Base-by-base conservation (phyloP, 176 grass and related monocot genomes). In the Oryza punctata region DNA sequence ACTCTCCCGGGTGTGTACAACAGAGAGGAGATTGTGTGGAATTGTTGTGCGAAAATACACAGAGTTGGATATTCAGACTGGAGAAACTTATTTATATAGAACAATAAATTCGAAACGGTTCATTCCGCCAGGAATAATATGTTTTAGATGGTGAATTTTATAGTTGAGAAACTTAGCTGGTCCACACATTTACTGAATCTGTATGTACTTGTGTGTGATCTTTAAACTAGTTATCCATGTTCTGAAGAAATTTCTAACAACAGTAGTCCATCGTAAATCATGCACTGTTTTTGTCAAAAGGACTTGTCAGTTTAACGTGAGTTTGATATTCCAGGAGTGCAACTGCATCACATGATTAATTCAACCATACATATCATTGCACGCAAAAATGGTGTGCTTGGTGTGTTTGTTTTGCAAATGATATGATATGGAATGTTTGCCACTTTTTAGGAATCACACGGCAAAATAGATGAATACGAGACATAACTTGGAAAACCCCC, bases 281-380 rank as follows among this genome's bases (percentile, higher is more conserved):
- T 82, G 54, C n/a, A 76, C n/a, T 61, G 57, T 24, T 61, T 63
- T 64, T 67, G 49, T 38, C 12, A 54, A 43, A 40, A 27, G 71
- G 71, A 65, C 45, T 83, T 47, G 52, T 78, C 23, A 65, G 14
- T 78, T 14, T 41, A 43, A 72, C 30, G 18, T 23, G 10, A 46
- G 35, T 81, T 81, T 61, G 47, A 82, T 88, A 30, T 70, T 7
- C 52, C 59, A 78, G 43, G 24, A 65, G n/a, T 54, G 4, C 25
- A 30, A 65, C 59, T 87, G 25, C 40, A 80, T 24, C 38, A 69
- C 60, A 24, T 59, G 32, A 69, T 81, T 76, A 67, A 65, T 67
- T 41, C 10, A 7, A 41, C 40, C 10, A 21, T 64, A n/a, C 57
- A 40, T 75, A 40, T 68, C 6, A 65, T 45, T 45, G 15, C 67